Base-by-base conservation (phyloP, 441 rosid genomes). In the Gossypium gossypioides region DNA sequence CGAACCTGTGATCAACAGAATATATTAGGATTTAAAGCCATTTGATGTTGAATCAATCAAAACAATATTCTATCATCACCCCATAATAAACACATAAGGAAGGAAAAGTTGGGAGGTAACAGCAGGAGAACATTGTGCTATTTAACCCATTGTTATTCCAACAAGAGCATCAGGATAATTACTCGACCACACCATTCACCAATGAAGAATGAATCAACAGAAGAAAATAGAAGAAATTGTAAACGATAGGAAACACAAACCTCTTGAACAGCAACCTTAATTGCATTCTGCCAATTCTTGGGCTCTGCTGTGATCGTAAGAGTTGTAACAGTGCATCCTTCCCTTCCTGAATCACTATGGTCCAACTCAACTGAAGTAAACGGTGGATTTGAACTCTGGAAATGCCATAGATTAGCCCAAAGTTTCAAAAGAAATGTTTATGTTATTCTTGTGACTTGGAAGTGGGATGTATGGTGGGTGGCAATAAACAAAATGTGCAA, bases 341-440 rank as follows among this genome's bases (percentile, higher is more conserved):
- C 98, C 84, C 99, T 90, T 79, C 99, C 99, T 12, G 99, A 96
- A 80, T 96, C 99, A 80, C 99, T 93, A 82, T 96, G 99, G 83
- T 96, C 99, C 86, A 96, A 82, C 84, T 96, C 99, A 77, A 96
- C 91, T 51, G 98, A 96, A 12, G 99, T 93, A 84, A 93, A 96
- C n/a, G 98, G 99, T 0, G 98, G 99, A 82, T 96, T 91, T 63
- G 99, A 96, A 87, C 97, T 96, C 99, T 92, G 93, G 77, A 80
- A 90, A 74, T 71, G 75, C 74, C 5, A 46, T 25, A 40, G 60
- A 71, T 79, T 75, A 81, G 83, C 69, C 73, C 71, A 76, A 73
- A 22, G 22, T 54, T 50, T 10, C n/a, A 72, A 79, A 68, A 32
- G 29, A 55, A 37, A 78, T 48, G n/a, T 67, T 50, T 22, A 42